Conservation (phyloP, 768 basidiomycete species). For the Phlegmacium glaucopus region DNA sequence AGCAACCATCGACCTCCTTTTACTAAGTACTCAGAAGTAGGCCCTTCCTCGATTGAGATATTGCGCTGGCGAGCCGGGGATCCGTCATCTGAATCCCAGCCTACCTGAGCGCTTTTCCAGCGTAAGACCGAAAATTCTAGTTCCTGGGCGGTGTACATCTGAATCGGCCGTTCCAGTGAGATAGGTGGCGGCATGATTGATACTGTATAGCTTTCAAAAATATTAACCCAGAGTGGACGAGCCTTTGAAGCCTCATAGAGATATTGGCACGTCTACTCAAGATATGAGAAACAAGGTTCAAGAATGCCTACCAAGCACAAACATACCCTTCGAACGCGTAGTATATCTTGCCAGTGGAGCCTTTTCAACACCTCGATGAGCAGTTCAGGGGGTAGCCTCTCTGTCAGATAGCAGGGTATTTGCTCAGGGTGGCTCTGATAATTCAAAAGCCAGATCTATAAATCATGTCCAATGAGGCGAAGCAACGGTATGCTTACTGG, state of each 20-base stretch:
- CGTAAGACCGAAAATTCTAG: neutral
- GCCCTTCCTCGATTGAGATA: neutral
- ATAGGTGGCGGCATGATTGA: neutral
- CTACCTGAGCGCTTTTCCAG: conserved; percentile 1
- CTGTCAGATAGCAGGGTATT: neutral
- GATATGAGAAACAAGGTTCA: too few species aligned
- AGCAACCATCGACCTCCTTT: conserved; percentile 6
- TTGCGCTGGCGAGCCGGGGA: neutral
- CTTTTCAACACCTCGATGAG: conserved; percentile 2
- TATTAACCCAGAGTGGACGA: too few species aligned
- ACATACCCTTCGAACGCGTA: neutral
- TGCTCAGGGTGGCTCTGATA: too few species aligned
- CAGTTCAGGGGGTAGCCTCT: conserved; percentile 1
- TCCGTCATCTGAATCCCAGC: neutral
- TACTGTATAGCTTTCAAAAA: too few species aligned
- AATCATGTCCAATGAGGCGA: too few species aligned
- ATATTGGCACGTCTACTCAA: too few species aligned
- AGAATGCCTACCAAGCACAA: too few species aligned
- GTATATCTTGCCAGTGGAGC: conserved; percentile 1
- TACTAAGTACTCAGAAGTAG: neutral
- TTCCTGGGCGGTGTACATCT: neutral
- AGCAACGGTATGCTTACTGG: too few species aligned
- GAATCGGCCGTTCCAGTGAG: conserved; percentile 2
- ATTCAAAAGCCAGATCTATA: too few species aligned
- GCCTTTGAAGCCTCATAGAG: too few species aligned